Evolutionary conservation across 2,329 filamentous ascomycete genomes (phyloP).

Genomic region (Ascochyta fabae): DNA sequence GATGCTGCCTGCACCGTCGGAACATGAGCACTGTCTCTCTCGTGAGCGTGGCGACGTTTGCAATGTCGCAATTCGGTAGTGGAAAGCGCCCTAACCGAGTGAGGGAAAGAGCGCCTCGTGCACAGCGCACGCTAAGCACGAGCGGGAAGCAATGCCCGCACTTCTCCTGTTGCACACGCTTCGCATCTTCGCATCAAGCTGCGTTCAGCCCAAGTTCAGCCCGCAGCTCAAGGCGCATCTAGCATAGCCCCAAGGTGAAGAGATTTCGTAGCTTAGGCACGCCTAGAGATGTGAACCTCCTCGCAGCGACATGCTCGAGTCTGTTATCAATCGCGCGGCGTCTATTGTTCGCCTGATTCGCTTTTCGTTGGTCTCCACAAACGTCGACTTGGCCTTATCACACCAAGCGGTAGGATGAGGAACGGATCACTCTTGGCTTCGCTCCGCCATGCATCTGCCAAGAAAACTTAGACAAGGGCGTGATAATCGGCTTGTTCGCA

Average conservation of each 20-base stretch:
- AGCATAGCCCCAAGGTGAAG: slow-evolving; percentile 4
- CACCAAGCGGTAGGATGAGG: slow-evolving; percentile 16
- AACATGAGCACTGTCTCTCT: not conserved
- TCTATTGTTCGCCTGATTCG: slow-evolving; percentile 6
- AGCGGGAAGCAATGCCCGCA: slow-evolving; percentile 8
- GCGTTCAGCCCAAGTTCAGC: slow-evolving; percentile 10
- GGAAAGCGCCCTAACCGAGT: not conserved
- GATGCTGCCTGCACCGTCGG: slow-evolving; percentile 2
- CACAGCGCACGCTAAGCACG: slow-evolving; percentile 1
- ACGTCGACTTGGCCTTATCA: slow-evolving; percentile 20
- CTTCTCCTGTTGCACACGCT: slow-evolving; percentile 12
- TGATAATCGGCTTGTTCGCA: slow-evolving; percentile 20
- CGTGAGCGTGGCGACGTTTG: slow-evolving; percentile 10
- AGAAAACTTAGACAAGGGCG: slow-evolving; percentile 22
- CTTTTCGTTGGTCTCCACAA: slow-evolving; percentile 21
- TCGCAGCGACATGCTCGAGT: not conserved
- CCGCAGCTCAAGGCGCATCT: slow-evolving; percentile 12
- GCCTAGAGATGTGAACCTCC: not conserved
- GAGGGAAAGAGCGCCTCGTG: slow-evolving; percentile 8
- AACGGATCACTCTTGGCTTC: slow-evolving; percentile 21
- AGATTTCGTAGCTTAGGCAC: not conserved
- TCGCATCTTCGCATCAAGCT: slow-evolving; percentile 10
- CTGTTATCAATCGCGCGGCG: slow-evolving; percentile 14
- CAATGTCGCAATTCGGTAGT: slow-evolving; percentile 11
- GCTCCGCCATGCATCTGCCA: slow-evolving; percentile 26